Percentiles rank a stretch among this genome's conserved stretches.
phyloP scores from a whole-genome alignment of 306 rosid species.

The Cicer cuneatum region DNA sequence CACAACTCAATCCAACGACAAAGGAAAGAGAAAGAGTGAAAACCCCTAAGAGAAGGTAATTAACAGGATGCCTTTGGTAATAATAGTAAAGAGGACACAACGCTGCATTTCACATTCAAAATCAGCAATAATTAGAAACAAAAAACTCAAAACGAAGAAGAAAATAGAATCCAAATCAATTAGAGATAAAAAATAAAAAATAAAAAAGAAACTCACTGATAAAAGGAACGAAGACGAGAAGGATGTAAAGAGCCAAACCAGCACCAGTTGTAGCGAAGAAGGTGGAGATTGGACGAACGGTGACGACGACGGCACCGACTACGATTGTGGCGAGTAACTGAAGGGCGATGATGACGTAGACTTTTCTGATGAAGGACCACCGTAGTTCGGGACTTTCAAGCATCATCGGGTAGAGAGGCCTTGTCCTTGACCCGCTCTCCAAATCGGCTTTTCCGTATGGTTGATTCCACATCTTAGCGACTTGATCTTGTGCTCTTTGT shows the following conservation, averaged over 20 bases:
- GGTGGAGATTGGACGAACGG: slow-evolving; percentile 59
- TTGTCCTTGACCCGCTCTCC: slow-evolving; percentile 60
- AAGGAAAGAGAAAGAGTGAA: slow-evolving; percentile 77
- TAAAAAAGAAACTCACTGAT: slow-evolving; percentile 46
- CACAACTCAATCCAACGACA: slow-evolving; percentile 84
- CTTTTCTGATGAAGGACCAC: slow-evolving; percentile 93
- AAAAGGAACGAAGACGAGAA: slow-evolving; percentile 76
- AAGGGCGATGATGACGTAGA: slow-evolving; percentile 70
- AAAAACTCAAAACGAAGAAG: neutral
- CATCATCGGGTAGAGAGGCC: slow-evolving; percentile 93
- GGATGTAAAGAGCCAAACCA: slow-evolving; percentile 86
- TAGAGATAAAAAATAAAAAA: no score
- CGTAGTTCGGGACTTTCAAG: slow-evolving; percentile 87
- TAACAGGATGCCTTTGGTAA: slow-evolving; percentile 89
- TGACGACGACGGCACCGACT: slow-evolving; percentile 74
- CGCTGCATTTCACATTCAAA: slow-evolving; percentile 50
- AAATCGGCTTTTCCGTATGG: slow-evolving; percentile 57
- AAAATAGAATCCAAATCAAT: neutral
- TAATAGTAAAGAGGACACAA: slow-evolving; percentile 73
- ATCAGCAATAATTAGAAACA: neutral
- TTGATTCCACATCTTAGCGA: slow-evolving; percentile 42
- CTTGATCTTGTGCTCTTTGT: no score
- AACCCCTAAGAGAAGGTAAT: slow-evolving; percentile 72
- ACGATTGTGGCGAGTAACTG: slow-evolving; percentile 82
- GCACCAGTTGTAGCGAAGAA: slow-evolving; percentile 64